phyloP scores from a whole-genome alignment of 2,329 filamentous ascomycete species.

The Fusarium kyushuense region DNA sequence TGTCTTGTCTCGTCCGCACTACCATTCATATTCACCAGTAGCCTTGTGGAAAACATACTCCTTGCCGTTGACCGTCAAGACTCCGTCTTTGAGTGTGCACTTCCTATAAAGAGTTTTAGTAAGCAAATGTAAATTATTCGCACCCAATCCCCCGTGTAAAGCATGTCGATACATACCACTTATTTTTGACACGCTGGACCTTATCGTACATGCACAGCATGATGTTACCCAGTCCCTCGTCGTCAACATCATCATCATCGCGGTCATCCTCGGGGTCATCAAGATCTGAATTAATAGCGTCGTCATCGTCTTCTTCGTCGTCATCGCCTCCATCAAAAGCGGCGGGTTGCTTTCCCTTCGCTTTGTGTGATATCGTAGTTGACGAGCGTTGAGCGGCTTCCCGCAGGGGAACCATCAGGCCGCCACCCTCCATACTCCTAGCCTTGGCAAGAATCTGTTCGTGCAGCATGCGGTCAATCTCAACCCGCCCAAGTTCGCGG shows the following conservation, averaged over 20 bases:
- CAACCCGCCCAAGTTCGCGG: conserved; percentile 67
- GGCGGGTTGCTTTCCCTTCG: conserved; percentile 53
- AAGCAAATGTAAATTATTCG: conserved; percentile 11
- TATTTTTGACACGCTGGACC: conserved; percentile 99
- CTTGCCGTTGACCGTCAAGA: conserved; percentile 91
- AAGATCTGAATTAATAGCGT: conserved; percentile 98
- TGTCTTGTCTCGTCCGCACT: conserved; percentile 41
- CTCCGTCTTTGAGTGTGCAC: conserved; percentile 97
- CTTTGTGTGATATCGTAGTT: conserved; percentile 30
- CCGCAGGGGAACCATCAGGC: conserved; percentile 79
- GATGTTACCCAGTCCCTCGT: conserved; percentile 85
- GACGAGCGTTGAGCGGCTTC: conserved; percentile 59
- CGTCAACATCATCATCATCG: conserved; percentile 87
- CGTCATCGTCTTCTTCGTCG: conserved; percentile 78
- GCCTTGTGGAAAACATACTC: conserved; percentile 99
- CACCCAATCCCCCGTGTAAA: not conserved
- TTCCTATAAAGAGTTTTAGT: conserved; percentile 69
- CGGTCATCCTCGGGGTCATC: conserved; percentile 92
- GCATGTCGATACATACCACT: conserved; percentile 70
- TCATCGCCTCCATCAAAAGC: conserved; percentile 73
- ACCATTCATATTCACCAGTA: conserved; percentile 98
- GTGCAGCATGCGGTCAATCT: conserved; percentile 78
- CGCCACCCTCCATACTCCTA: conserved; percentile 77
- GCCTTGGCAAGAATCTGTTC: conserved; percentile 74
- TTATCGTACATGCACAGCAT: conserved; percentile 99